Evolutionary conservation across 1,139 yeast species (phyloP), one percentile per base, ranked within the genome.

Genomic region (Casaregolazyma lundiana): DNA sequence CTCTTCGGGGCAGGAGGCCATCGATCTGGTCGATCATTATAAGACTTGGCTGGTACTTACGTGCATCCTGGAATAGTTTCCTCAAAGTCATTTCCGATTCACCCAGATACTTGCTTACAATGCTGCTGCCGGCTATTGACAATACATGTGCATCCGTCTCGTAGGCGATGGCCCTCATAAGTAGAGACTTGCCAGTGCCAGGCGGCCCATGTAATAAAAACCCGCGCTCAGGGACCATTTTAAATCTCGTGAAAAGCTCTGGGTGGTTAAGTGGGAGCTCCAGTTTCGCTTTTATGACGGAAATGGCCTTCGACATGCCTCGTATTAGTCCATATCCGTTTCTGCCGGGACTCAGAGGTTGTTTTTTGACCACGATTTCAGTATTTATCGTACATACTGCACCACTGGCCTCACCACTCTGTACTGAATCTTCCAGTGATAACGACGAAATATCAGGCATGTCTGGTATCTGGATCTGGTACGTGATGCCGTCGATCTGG

Each of bases 91-190:
- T 76, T 67, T 92, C 99, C 5, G 98, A 97, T 67, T 92, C 99
- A 59, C 99, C 99, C 5, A 92, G 97, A 98, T 98, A 92, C 68
- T 94, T 94, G 45, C 96, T 86, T 57, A 92, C 92, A 45, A 92
- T 85, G 0, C 95, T 82, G 0, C 97, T 96, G 0, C 97, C 96
- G 60, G 86, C 85, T 21, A 92, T 84, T 1, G 87, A 80, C 42
- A 90, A 72, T 0, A 90, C 81, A 64, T 90, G 97, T 0, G 95
- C 95, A 4, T 71, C 64, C 8, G 73, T 68, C 45, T 82, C 84
- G 48, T 76, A 71, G 0, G 96, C 95, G 9, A 92, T 81, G 30
- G 96, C 85, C 47, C 87, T 74, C 39, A 94, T 70, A 13, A 92
- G 72, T 88, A 90, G 80, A 0, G 97, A 87, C 63, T 92, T 92